A percentile compares a stretch with the other conserved stretches of the same genome.
These are phyloP conservation scores for Acanthamoeba quina DNA, from an alignment of 208 protist genomes.

Conservation along the genomic window DNA sequence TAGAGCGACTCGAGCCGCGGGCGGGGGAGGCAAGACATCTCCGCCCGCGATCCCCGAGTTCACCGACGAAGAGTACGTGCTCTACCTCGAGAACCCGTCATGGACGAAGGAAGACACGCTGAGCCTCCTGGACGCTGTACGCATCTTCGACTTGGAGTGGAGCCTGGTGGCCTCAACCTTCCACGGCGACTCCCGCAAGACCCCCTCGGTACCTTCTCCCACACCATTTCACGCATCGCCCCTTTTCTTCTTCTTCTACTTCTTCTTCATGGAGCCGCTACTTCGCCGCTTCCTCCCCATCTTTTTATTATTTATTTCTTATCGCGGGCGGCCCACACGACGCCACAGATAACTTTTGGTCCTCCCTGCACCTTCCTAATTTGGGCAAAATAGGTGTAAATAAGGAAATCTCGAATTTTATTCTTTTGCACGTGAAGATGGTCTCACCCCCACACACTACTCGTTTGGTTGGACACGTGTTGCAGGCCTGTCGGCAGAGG, in stretches of 20 bases:
- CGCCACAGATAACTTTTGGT: no score
- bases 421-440: background rate
- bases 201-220: background rate
- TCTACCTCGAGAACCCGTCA: conserved; percentile 36
- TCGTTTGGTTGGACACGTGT: no score
- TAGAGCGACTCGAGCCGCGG: background rate
- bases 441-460: background rate
- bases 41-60: background rate
- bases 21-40: background rate
- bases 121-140: conserved; percentile 31
- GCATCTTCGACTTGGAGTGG: conserved; percentile 50
- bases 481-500: background rate
- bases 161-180: conserved; percentile 49
- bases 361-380: no score
- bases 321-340: background rate
- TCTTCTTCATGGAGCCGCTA: background rate
- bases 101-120: conserved; percentile 29
- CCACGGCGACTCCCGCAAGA: conserved; percentile 30
- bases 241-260: background rate
- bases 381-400: no score
- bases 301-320: conserved; percentile 37
- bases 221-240: no score
- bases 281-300: background rate
- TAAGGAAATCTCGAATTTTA: background rate
- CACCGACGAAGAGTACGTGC: conserved; percentile 26